phyloP scores from a whole-genome alignment of 2,329 filamentous ascomycete genomes.

The Hymenoscyphus scutula region DNA sequence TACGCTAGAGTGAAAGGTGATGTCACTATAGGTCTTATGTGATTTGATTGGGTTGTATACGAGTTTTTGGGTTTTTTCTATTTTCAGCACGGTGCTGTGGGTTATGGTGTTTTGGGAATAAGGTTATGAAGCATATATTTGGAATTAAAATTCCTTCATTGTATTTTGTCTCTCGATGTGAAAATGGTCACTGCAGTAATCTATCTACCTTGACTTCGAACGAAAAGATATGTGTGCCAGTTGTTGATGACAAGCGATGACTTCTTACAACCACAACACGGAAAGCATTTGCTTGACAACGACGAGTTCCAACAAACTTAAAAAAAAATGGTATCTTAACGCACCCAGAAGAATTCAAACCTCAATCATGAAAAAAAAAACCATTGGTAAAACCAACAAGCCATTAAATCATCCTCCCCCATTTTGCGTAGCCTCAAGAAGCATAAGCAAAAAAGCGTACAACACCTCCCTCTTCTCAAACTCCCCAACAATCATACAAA shows the following conservation, averaged over 20 bases:
- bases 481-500: conserved; percentile 21
- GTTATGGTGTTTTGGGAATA: not conserved
- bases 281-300: too few relatives aligned
- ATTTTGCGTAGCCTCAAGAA: conserved; percentile 5
- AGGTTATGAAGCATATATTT: not conserved
- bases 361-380: too few relatives aligned
- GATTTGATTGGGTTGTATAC: conserved; percentile 1
- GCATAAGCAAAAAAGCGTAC: conserved; percentile 6
- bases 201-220: too few relatives aligned
- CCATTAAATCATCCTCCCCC: not conserved
- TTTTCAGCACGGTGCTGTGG: not conserved
- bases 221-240: too few relatives aligned
- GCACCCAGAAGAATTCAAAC: too few relatives aligned
- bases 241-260: too few relatives aligned
- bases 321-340: too few relatives aligned
- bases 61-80: not conserved
- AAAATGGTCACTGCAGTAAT: too few relatives aligned
- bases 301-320: too few relatives aligned
- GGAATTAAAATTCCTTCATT: not conserved
- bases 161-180: not conserved
- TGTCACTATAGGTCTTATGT: conserved; percentile 34
- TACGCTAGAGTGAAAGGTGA: conserved; percentile 31
- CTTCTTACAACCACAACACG: too few relatives aligned
- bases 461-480: conserved; percentile 17
- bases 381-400: too few relatives aligned